A percentile compares a stretch with the other conserved stretches of the same genome.
These are phyloP conservation scores for Chiua virens DNA, from an alignment of 768 basidiomycete species.

Conservation along the genomic window DNA sequence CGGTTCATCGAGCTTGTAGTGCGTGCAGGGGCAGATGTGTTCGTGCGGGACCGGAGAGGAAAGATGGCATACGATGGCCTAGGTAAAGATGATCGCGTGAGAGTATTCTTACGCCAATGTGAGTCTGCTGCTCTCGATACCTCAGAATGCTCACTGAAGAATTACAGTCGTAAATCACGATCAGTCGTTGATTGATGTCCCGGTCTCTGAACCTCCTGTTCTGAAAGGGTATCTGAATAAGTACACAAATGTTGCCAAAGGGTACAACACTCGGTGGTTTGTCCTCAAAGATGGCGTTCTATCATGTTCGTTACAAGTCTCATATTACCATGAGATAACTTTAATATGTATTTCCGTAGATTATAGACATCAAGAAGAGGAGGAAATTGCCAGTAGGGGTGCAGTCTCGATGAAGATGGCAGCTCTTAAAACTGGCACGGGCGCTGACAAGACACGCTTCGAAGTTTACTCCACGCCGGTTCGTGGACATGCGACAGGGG, in stretches of 20 bases:
- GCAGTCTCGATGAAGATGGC: constrained; percentile 87
- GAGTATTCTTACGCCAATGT: constrained; percentile 85
- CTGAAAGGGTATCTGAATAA: constrained; percentile 85
- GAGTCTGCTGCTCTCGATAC: constrained; percentile 28
- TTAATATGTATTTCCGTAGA: constrained; percentile 38
- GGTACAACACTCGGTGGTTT: constrained; percentile 91
- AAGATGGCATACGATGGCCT: constrained; percentile 64
- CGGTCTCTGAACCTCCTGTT: constrained; percentile 53
- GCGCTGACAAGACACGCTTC: constrained; percentile 68
- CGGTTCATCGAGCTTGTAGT: constrained; percentile 81
- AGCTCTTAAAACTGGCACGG: constrained; percentile 50
- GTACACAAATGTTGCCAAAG: constrained; percentile 89
- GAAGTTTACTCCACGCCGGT: constrained; percentile 71
- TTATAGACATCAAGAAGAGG: constrained; percentile 89
- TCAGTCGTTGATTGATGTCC: constrained; percentile 58
- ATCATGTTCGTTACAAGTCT: constrained; percentile 61
- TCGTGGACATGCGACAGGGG: constrained; percentile 42
- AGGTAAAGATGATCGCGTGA: constrained; percentile 80
- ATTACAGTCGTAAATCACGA: constrained; percentile 76
- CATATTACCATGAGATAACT: not conserved
- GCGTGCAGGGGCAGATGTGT: constrained; percentile 85
- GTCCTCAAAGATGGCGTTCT: constrained; percentile 82
- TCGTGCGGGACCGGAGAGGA: constrained; percentile 77
- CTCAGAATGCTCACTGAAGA: constrained; percentile 1
- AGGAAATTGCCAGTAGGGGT: constrained; percentile 79